Evolutionary conservation across 176 grass and related monocot genomes (phyloP).

Genomic region (Areca catechu): DNA sequence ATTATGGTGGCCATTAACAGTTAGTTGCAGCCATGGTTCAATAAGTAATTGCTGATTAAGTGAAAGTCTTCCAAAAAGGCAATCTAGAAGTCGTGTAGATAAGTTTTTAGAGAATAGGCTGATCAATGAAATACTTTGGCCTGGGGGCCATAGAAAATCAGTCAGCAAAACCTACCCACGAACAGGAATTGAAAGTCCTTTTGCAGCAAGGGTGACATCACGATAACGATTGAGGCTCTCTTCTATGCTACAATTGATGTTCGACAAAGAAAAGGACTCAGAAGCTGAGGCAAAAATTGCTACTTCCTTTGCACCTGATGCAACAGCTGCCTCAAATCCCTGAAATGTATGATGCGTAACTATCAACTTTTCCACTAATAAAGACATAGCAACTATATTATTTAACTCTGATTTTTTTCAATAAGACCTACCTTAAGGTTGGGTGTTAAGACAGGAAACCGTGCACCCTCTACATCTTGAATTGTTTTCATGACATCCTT

Average conservation of each 20-base stretch:
- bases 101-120: too few species aligned
- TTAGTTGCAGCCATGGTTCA: too few species aligned
- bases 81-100: too few species aligned
- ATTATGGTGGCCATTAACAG: too few species aligned
- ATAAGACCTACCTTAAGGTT: constrained; percentile 65
- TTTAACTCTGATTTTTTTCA: too few species aligned
- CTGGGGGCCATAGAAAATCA: not conserved
- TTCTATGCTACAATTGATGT: constrained; percentile 78
- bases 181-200: constrained; percentile 39
- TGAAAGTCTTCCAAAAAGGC: too few species aligned
- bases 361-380: not conserved
- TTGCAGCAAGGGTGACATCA: constrained; percentile 53
- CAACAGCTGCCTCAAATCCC: constrained; percentile 80
- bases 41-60: too few species aligned
- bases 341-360: constrained; percentile 15
- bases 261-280: constrained; percentile 77
- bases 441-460: constrained; percentile 79
- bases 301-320: constrained; percentile 76
- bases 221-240: constrained; percentile 66
- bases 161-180: constrained; percentile 48
- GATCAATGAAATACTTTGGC: too few species aligned
- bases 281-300: constrained; percentile 86
- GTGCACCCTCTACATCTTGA: constrained; percentile 24
- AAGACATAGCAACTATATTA: not conserved
- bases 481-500: constrained; percentile 81